Conservation (phyloP, 2,329 filamentous ascomycete species). For the Fusarium duplospermum region DNA sequence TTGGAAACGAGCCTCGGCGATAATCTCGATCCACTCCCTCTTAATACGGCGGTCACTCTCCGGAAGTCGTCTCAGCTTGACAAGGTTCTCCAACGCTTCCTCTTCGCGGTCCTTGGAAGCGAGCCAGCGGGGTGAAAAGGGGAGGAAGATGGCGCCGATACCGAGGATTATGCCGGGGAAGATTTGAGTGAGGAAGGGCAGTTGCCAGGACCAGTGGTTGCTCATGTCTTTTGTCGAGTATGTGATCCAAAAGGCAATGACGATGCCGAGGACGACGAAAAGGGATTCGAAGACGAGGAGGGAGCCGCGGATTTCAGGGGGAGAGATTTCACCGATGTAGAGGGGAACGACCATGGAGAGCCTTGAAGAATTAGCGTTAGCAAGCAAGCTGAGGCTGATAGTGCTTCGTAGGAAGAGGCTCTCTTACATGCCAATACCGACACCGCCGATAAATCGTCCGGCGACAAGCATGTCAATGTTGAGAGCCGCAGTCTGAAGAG, state of each 20-base stretch:
- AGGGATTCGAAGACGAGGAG: constrained; percentile 3
- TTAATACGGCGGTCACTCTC: constrained; percentile 30
- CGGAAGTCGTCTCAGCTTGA: constrained; percentile 32
- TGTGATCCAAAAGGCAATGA: constrained; percentile 44
- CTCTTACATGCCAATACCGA: not conserved
- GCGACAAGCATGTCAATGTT: not conserved
- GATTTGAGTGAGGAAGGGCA: constrained; percentile 19
- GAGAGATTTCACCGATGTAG: not conserved
- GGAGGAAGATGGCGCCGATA: not conserved
- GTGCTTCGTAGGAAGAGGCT: not conserved
- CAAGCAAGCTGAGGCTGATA: not conserved
- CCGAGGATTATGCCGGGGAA: not conserved
- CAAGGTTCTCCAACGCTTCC: constrained; percentile 6
- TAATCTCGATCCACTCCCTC: constrained; percentile 27
- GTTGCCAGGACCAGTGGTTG: constrained; percentile 5
- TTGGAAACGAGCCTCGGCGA: constrained; percentile 7
- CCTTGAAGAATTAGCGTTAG: not conserved
- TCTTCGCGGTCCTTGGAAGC: constrained; percentile 5
- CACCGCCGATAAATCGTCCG: not conserved
- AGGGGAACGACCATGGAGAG: not conserved
- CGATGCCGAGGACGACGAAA: constrained; percentile 25
- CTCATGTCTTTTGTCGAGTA: constrained; percentile 38
- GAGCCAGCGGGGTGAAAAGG: constrained; percentile 12
- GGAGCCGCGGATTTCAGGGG: not conserved
- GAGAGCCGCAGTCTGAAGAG: not conserved